Percentiles rank a stretch among this genome's conserved stretches.
Evolutionary conservation across 148 eudicot genomes (phyloP).

Genomic region (Rhododendron molle): DNA sequence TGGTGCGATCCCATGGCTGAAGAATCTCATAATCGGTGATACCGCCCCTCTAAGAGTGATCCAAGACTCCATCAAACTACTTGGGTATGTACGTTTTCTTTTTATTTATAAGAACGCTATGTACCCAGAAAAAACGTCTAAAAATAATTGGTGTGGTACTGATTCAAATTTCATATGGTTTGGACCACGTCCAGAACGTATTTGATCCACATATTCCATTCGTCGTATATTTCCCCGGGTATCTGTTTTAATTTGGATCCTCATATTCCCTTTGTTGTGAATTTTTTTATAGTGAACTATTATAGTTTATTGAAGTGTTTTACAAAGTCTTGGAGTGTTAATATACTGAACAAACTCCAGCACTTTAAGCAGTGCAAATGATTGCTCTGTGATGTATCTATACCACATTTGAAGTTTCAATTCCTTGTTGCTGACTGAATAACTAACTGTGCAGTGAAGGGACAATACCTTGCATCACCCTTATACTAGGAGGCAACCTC

Average conservation of each 20-base stretch:
- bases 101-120: not conserved
- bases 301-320: not conserved
- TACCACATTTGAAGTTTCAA: not conserved
- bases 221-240: not conserved
- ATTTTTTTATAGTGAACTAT: not conserved
- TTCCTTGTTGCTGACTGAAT: not conserved
- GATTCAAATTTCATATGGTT: not conserved
- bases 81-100: constrained; percentile 49
- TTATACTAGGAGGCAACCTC: constrained; percentile 82
- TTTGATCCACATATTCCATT: not conserved
- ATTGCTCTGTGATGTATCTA: not conserved
- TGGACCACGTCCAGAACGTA: not conserved
- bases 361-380: not conserved
- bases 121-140: not conserved
- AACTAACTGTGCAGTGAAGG: constrained; percentile 42
- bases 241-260: not conserved
- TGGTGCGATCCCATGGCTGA: constrained; percentile 64
- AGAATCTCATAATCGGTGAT: constrained; percentile 61
- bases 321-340: not conserved
- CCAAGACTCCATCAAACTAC: constrained; percentile 59
- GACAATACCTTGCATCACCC: constrained; percentile 72
- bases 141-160: not conserved
- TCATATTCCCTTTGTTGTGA: not conserved
- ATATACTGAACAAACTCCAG: not conserved
- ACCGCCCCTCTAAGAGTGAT: constrained; percentile 73